Base-by-base conservation (phyloP, 2,329 filamentous ascomycete species). In the Setomelanomma holmii region DNA sequence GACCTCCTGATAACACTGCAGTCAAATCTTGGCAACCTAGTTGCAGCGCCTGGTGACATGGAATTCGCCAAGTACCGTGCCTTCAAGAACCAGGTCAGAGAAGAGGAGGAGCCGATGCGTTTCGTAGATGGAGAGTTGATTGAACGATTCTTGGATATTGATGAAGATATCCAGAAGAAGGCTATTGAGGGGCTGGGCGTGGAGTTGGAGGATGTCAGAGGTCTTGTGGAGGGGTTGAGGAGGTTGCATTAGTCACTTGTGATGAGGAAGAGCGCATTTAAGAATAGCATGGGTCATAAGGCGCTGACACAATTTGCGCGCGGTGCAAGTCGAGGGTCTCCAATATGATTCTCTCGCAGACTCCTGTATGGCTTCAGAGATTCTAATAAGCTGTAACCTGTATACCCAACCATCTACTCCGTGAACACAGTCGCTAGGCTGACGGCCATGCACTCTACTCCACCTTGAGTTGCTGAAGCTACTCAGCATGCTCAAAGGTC, bases 81-180 rank as follows among this genome's bases (percentile, higher is more conserved):
- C 0, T 96, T 93, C 77, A 86, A 86, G 55, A 96, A 86, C 47
- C 80, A 85, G 20, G 86, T 89, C 21, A 80, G 87, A 16, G 85
- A 89, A 53, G 84, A 85, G 0, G 87, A 89, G 0, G 90, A 89
- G 34, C 93, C 95, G 0, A 90, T 86, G 67, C 83, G 93, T 1
- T 98, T 98, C 66, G 85, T 99, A 11, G 95, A 99, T 67, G 95
- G 93, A 0, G 93, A 97, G 71, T 80, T 98, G 65, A 81, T 99
- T 11, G 93, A 98, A 76, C 77, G 85, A 45, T 97, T 97, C 69
- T 74, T 98, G 60, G 87, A 92, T 58, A 78, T 90, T 57, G 80
- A 84, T 40, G 85, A 88, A 49, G 78, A 79, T 4, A 64, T 82
- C 53, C 85, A 88, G 67, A 76, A 78, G 54, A 78, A 79, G 61